Evolutionary conservation across 2,329 filamentous ascomycete species (phyloP).

Genomic region (Rhexocercosporidium sp.): DNA sequence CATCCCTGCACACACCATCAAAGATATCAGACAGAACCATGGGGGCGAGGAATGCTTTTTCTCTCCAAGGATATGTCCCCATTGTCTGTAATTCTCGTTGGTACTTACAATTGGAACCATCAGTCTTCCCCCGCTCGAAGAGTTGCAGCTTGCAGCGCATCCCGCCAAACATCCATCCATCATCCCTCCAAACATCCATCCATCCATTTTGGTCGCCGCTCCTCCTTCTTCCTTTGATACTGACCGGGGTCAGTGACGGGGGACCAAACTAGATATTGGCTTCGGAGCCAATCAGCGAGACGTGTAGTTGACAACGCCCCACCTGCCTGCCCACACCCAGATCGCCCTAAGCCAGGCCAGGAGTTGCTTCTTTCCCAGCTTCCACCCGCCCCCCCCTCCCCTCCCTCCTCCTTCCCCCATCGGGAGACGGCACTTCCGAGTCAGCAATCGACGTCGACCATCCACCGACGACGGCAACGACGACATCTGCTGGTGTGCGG

Average conservation of each 20-base stretch:
- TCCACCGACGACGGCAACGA: background rate
- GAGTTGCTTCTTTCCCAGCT: background rate
- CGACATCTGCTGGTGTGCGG: background rate
- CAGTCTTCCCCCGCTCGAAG: no score
- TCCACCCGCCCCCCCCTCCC: no score
- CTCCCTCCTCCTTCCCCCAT: background rate
- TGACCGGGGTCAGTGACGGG: background rate
- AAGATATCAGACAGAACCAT: background rate
- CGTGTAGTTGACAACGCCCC: background rate
- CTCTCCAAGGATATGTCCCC: background rate
- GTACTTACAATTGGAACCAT: no score
- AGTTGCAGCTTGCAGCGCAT: no score
- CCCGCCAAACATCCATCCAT: no score
- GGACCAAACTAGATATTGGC: background rate
- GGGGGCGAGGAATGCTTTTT: background rate
- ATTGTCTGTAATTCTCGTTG: background rate
- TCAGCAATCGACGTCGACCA: no score
- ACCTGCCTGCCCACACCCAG: background rate
- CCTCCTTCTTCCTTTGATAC: no score
- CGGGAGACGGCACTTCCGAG: constrained; percentile 4
- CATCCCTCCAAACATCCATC: no score
- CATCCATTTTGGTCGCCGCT: background rate
- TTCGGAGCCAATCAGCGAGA: background rate
- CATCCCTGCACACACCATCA: constrained; percentile 1
- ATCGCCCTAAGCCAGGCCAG: background rate